Evolutionary conservation across 371 early-diverging fungal genomes (phyloP).

Genomic region (Mortierella sp.): DNA sequence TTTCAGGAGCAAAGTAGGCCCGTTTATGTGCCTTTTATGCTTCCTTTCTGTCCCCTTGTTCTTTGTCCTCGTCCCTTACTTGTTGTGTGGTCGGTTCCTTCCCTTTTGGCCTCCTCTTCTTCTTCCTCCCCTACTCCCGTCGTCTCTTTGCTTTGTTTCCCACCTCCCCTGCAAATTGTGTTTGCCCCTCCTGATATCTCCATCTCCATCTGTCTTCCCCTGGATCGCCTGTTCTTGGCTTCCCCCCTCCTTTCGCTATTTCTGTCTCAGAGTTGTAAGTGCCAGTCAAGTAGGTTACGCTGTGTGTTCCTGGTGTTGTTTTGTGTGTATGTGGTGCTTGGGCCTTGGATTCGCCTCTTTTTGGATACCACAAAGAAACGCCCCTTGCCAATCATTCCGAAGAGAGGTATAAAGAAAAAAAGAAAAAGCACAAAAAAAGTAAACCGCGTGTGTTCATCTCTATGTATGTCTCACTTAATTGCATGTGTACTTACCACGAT

Average conservation of each 20-base stretch:
- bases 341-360: background rate
- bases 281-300: too few relatives aligned
- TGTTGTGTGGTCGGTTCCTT: background rate
- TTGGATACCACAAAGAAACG: background rate
- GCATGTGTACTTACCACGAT: constrained; percentile 35
- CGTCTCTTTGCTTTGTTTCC: background rate
- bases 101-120: background rate
- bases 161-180: background rate
- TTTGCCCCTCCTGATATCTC: background rate
- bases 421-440: background rate
- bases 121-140: background rate
- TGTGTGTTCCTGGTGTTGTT: too few relatives aligned
- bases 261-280: background rate
- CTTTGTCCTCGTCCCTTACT: background rate
- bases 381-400: background rate
- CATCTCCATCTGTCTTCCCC: too few relatives aligned
- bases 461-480: too few relatives aligned
- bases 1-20: background rate
- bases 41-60: background rate
- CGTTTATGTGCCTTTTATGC: background rate
- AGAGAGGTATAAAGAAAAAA: background rate
- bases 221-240: background rate
- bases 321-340: background rate
- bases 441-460: background rate
- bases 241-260: background rate